Evolutionary conservation across 257 asterid species (phyloP).

Genomic region (Cynanchum wilfordii): DNA sequence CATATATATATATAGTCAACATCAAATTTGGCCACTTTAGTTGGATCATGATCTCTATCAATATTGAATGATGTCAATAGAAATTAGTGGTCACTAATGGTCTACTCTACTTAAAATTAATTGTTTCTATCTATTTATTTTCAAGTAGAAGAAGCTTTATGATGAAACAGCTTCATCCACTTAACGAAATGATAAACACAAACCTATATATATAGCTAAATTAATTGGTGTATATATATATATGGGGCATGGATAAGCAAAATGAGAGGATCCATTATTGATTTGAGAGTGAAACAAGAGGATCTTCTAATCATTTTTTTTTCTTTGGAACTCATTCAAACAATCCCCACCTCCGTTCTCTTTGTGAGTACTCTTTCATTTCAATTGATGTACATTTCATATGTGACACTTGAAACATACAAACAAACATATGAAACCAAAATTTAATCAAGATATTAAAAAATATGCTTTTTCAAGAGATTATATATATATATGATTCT

Average conservation of each 20-base stretch:
- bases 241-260: conserved; percentile 7
- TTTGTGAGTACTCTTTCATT: neutral
- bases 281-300: conserved; percentile 9
- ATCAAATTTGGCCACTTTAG: neutral
- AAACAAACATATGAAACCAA: neutral
- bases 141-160: neutral
- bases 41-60: neutral
- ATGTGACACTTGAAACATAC: neutral
- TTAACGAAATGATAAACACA: conserved; percentile 20
- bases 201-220: no score
- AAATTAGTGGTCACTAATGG: conserved; percentile 14
- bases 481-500: no score
- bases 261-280: conserved; percentile 8
- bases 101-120: neutral
- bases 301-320: conserved; percentile 30
- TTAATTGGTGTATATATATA: no score
- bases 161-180: conserved; percentile 25
- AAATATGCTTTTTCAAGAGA: neutral
- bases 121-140: conserved; percentile 7
- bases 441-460: neutral
- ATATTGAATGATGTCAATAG: conserved; percentile 10
- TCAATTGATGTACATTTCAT: neutral
- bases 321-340: conserved; percentile 12
- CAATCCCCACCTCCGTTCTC: neutral
- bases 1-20: neutral